Conservation (phyloP, 2,329 filamentous ascomycete species). For the Sporothrix euskadiensis region DNA sequence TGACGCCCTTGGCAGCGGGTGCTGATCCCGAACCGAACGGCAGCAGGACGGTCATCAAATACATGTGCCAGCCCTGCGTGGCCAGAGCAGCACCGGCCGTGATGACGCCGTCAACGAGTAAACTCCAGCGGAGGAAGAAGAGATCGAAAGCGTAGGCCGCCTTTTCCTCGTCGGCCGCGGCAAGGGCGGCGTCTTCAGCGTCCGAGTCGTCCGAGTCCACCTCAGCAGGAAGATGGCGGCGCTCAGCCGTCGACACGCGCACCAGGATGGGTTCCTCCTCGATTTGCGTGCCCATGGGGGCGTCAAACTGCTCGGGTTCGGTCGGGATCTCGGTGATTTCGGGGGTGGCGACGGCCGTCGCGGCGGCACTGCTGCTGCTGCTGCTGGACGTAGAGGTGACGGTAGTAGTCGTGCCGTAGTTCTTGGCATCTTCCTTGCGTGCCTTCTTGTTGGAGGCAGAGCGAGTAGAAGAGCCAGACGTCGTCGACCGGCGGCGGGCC, state of each 20-base stretch:
- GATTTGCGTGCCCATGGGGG: constrained; percentile 43
- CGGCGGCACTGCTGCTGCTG: neutral
- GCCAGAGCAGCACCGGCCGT: constrained; percentile 65
- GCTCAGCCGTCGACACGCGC: constrained; percentile 16
- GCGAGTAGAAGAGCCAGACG: neutral
- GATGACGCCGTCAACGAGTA: constrained; percentile 64
- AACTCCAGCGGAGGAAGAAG: constrained; percentile 64
- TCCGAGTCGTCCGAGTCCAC: constrained; percentile 23
- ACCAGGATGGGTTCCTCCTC: constrained; percentile 48
- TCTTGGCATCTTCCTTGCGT: neutral
- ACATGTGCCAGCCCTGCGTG: constrained; percentile 66
- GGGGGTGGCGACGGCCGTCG: neutral
- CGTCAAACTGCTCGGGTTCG: constrained; percentile 47
- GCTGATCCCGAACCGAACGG: constrained; percentile 70
- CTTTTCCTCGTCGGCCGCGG: constrained; percentile 37
- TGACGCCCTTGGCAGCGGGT: constrained; percentile 70
- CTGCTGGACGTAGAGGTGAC: neutral
- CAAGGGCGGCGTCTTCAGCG: neutral
- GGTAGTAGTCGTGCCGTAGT: neutral
- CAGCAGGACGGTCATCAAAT: constrained; percentile 63
- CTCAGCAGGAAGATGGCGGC: constrained; percentile 23
- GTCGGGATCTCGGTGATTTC: constrained; percentile 37
- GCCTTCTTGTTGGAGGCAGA: neutral
- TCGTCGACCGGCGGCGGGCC: neutral
- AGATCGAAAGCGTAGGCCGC: constrained; percentile 64